These are phyloP conservation scores for Aspergillus hancockii DNA, from an alignment of 495 filamentous ascomycete genomes.

Conservation along the genomic window DNA sequence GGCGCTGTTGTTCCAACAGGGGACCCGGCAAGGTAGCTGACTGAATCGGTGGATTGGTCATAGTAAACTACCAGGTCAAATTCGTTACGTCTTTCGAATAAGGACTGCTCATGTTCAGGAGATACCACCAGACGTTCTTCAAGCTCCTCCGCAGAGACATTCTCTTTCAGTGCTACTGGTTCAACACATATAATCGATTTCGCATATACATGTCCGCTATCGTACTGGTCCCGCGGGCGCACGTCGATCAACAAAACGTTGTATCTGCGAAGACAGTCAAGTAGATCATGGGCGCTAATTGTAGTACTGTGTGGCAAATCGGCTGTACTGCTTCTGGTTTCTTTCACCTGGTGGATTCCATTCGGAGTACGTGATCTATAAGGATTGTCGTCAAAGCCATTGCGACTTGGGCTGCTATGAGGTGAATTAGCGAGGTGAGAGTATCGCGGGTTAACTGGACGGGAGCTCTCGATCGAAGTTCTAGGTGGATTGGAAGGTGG, in stretches of 20 bases:
- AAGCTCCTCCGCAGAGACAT: conserved; percentile 84
- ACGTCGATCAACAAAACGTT: conserved; percentile 84
- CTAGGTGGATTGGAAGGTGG: conserved; percentile 51
- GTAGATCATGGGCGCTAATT: conserved; percentile 66
- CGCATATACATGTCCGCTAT: conserved; percentile 82
- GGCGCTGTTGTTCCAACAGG: conserved; percentile 52
- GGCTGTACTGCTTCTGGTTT: conserved; percentile 40
- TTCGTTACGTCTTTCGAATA: conserved; percentile 75
- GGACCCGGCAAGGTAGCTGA: conserved; percentile 48
- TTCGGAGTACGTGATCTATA: conserved; percentile 49
- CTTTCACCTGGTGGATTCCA: conserved; percentile 33
- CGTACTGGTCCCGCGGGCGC: conserved; percentile 76
- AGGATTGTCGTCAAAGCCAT: conserved; percentile 39
- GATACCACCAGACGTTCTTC: conserved; percentile 79
- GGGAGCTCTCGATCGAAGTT: conserved; percentile 44
- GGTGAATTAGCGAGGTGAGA: conserved; percentile 42
- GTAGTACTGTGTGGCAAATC: conserved; percentile 61
- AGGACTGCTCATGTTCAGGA: conserved; percentile 67
- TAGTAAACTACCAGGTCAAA: conserved; percentile 91
- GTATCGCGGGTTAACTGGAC: conserved; percentile 37
- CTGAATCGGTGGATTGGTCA: conserved; percentile 66
- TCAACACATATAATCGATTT: conserved; percentile 86
- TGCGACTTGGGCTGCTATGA: conserved; percentile 39
- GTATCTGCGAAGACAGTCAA: conserved; percentile 61
- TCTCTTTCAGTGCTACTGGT: conserved; percentile 70